These are phyloP conservation scores for Manihot esculenta DNA, from an alignment of 441 rosid genomes.

Conservation along the genomic window DNA sequence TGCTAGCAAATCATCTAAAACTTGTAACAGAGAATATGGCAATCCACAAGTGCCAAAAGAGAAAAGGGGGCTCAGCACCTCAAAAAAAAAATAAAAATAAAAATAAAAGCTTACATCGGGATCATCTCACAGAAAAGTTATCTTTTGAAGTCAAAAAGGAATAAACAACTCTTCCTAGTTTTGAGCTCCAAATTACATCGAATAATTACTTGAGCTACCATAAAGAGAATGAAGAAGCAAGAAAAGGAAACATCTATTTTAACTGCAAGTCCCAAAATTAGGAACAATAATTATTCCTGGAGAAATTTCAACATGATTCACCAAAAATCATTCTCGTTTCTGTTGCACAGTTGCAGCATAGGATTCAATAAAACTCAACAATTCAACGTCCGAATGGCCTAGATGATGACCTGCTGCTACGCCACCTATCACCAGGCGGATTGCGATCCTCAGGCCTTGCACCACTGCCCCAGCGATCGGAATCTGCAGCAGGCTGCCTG, in stretches of 20 bases:
- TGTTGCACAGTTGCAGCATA: no score
- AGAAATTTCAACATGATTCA: conserved; percentile 11
- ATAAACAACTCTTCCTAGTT: no score
- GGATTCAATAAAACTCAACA: no score
- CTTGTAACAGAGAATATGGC: background rate
- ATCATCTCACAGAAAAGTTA: no score
- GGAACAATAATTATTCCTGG: conserved; percentile 15
- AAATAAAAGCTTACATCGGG: background rate
- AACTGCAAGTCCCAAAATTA: conserved; percentile 17
- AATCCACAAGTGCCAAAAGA: background rate
- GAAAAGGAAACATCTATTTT: background rate
- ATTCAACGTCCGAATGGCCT: conserved; percentile 28
- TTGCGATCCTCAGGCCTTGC: conserved; percentile 42
- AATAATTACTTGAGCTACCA: background rate
- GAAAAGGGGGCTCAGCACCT: background rate
- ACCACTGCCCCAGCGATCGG: conserved; percentile 38
- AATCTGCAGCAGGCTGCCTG: conserved; percentile 18
- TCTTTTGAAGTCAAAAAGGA: no score
- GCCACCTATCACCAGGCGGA: conserved; percentile 46
- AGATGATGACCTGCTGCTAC: conserved; percentile 49
- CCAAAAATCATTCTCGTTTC: conserved; percentile 6
- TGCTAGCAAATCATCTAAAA: no score
- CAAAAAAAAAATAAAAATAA: no score
- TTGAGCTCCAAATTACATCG: conserved; percentile 1
- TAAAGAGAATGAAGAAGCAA: background rate